Base-by-base conservation (phyloP, 2,329 filamentous ascomycete genomes). In the Cryphonectria japonica region DNA sequence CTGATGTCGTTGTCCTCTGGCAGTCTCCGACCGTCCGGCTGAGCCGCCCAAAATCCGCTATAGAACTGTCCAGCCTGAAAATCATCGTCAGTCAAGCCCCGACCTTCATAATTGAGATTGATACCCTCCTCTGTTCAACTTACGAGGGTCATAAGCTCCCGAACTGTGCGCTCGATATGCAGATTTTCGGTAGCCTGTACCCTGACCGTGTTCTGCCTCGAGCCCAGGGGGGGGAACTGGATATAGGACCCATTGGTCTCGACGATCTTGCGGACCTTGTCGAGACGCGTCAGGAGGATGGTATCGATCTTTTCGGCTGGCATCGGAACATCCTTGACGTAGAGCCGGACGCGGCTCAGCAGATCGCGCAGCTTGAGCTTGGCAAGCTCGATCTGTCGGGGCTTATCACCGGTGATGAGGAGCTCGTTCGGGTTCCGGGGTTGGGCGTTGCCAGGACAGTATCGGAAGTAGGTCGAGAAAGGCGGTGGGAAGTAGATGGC, bases 401-500 rank as follows among this genome's bases (percentile, higher is more conserved):
- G 89, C 68, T 86, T 93, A 77, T 97, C 93, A 68, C 96, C 96
- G 3, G 96, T 98, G 78, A 99, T 97, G 81, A 96, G 97, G 73
- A 99, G 93, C 78, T 98, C 93, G 78, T 94, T 91, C 46, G 95
- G 92, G 67, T 94, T 93, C 75, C 96, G 91, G 71, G 93, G 90
- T 69, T 89, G 89, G 29, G 94, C 94, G 75, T 93, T 93, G 9
- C 90, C 89, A 1, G 95, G 95, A 68, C 91, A 93, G 80, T 97
- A 99, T 72, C 93, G 92, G 78, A 96, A 98, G 74, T 98, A 91
- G 71, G 92, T 91, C 19, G 95, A 95, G 79, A 98, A 98, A 0
- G 95, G 92, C 9, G 95, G 94, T 39, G 96, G 96, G 79, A 99
- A 98, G 83, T 99, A 99, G 77, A 99, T 98, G 74, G 96, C 95